phyloP scores from a whole-genome alignment of 2,329 filamentous ascomycete species.

The Knoxdaviesia proteae region DNA sequence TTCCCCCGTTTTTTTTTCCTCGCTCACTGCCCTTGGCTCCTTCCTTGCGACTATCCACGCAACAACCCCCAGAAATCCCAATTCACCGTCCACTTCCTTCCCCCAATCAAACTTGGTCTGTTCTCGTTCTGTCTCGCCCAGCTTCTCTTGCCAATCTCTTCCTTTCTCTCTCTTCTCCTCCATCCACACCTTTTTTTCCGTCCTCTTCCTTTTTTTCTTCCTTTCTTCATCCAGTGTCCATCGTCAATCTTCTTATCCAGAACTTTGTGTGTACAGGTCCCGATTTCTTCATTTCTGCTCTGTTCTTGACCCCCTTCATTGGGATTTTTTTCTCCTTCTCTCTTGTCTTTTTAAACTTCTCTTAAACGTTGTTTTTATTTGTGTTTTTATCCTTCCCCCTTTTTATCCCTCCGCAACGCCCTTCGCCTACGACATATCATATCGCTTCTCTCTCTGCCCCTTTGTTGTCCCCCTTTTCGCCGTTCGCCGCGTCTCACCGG shows the following conservation, averaged over 20 bases:
- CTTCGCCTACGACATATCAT: too few species aligned
- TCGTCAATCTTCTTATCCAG: background rate
- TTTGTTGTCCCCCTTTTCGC: too few species aligned
- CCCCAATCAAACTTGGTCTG: background rate
- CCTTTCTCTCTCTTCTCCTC: background rate
- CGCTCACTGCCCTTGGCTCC: too few species aligned
- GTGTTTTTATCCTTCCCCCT: background rate
- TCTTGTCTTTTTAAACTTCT: background rate
- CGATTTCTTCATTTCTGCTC: slow-evolving; percentile 1
- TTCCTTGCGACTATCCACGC: too few species aligned
- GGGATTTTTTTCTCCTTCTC: background rate
- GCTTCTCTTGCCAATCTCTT: background rate
- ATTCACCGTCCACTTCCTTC: background rate
- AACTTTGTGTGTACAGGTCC: too few species aligned
- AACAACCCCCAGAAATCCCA: too few species aligned
- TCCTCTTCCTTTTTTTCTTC: background rate
- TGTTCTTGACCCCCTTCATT: background rate
- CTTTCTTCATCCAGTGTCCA: background rate
- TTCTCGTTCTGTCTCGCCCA: background rate
- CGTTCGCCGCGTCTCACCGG: too few species aligned
- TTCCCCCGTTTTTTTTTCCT: too few species aligned
- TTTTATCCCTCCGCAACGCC: background rate
- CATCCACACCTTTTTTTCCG: background rate
- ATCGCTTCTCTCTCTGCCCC: too few species aligned
- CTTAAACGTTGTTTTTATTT: background rate